phyloP scores from a whole-genome alignment of 352 stramenopile genomes.

The Peronospora tabacina region DNA sequence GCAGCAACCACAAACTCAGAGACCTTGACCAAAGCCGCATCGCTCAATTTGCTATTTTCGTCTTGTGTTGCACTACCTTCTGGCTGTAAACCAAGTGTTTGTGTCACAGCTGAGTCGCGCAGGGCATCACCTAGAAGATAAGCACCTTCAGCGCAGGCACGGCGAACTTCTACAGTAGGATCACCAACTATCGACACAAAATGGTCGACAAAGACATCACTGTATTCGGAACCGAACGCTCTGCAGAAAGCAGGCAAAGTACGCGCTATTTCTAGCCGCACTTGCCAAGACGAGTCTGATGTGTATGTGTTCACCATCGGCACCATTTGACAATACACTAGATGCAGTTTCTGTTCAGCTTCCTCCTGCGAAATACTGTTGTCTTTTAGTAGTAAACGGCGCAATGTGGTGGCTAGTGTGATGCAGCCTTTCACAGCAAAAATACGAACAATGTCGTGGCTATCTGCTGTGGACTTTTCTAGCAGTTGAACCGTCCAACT shows the following conservation, averaged over 20 bases:
- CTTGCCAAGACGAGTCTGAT: conserved; percentile 83
- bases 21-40: neutral
- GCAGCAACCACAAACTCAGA: conserved; percentile 45
- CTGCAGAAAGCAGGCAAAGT: conserved; percentile 69
- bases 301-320: conserved; percentile 86
- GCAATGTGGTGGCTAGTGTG: conserved; percentile 53
- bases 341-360: conserved; percentile 39
- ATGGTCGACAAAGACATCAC: conserved; percentile 82
- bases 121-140: conserved; percentile 62
- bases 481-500: conserved; percentile 70
- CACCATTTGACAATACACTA: conserved; percentile 77
- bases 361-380: conserved; percentile 17
- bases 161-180: conserved; percentile 79
- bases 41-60: conserved; percentile 6
- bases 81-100: conserved; percentile 12
- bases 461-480: conserved; percentile 76
- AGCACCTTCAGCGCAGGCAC: conserved; percentile 55
- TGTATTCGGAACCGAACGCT: conserved; percentile 73
- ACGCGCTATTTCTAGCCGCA: conserved; percentile 66
- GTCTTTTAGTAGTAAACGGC: conserved; percentile 44
- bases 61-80: conserved; percentile 8
- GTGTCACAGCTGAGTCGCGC: conserved; percentile 37
- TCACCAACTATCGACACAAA: conserved; percentile 80
- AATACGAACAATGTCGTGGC: conserved; percentile 82
- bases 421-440: conserved; percentile 83